phyloP scores from a whole-genome alignment of 1,284 basidiomycete genomes.

The Pseudozyma hubeiensis region DNA sequence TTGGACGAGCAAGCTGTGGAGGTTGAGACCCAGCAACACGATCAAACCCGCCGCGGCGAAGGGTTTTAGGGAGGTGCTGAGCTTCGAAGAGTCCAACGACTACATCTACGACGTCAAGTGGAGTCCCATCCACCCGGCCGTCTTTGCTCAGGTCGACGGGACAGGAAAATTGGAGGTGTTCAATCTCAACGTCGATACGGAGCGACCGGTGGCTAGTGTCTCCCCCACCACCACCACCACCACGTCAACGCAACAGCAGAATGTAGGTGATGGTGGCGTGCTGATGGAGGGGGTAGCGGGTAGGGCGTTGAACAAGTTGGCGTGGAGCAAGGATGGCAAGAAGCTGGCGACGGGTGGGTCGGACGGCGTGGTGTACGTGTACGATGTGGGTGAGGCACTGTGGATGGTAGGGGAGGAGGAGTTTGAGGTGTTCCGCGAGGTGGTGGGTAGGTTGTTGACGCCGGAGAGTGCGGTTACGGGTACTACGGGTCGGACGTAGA shows the following conservation, averaged over 20 bases:
- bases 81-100: conserved; percentile 91
- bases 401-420: conserved; percentile 52
- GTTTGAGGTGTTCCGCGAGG: conserved; percentile 42
- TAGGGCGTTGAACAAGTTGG: conserved; percentile 87
- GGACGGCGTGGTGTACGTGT: conserved; percentile 91
- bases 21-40: conserved; percentile 17
- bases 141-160: conserved; percentile 94
- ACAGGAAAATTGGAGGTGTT: conserved; percentile 94
- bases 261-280: background rate
- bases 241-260: background rate
- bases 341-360: conserved; percentile 88
- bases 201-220: conserved; percentile 70
- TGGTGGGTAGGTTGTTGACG: conserved; percentile 33
- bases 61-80: conserved; percentile 8
- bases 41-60: background rate
- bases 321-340: conserved; percentile 91
- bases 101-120: conserved; percentile 99
- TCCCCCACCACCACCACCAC: background rate
- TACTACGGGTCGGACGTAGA: background rate
- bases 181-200: conserved; percentile 93
- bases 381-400: conserved; percentile 71
- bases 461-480: background rate
- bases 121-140: conserved; percentile 92
- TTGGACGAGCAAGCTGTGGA: conserved; percentile 63
- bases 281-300: background rate